Evolutionary conservation across 306 rosid genomes (phyloP), one percentile per base, ranked within the genome.

Genomic region (Lathyrus sativus): DNA sequence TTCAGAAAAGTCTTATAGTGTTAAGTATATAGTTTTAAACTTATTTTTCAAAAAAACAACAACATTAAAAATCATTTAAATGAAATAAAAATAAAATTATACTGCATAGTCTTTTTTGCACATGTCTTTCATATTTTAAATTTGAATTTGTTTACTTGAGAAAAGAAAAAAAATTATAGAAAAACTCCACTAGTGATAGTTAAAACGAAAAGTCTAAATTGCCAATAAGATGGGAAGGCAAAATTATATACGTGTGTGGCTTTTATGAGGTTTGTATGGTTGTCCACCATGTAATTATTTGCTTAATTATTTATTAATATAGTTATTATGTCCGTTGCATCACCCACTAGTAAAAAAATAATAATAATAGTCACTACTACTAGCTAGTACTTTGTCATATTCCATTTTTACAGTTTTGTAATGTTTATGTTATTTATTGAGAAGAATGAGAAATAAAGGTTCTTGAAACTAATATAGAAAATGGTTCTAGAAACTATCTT

Each of bases 181-280:
- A 15, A 6, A 53, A 53, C 28, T 44, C 78, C 49, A 74, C 51
- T 66, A 56, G 59, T 44, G 46, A 1, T 11, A 9, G 15, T 57
- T 10, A 57, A 10, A 74, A 41, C 22, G 22, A 19, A 19, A 55
- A 58, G 71, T 38, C 22, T 19, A 63, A 53, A 3, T 2, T 15
- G 2, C 18, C 9, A 45, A 57, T 18, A 31, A 7, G 13, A 59
- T 1, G 11, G 58, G 14, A 59, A 48, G 62, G 37, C 22, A 19
- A 19, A 19, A 19, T 19, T 49, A 49, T 17, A 5, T 49, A 17
- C 56, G 28, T 49, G 22, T 19, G 56, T 49, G 28, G 22, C 28
- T 17, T 24, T 49, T 49, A 28, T 17, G 11, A 7, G 11, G 4
- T 46, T 46, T 46, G 19, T 5, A 14, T 39, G 43, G 12, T 19